Evolutionary conservation across 768 basidiomycete species (phyloP).

Genomic region (Wakefieldia striispora): DNA sequence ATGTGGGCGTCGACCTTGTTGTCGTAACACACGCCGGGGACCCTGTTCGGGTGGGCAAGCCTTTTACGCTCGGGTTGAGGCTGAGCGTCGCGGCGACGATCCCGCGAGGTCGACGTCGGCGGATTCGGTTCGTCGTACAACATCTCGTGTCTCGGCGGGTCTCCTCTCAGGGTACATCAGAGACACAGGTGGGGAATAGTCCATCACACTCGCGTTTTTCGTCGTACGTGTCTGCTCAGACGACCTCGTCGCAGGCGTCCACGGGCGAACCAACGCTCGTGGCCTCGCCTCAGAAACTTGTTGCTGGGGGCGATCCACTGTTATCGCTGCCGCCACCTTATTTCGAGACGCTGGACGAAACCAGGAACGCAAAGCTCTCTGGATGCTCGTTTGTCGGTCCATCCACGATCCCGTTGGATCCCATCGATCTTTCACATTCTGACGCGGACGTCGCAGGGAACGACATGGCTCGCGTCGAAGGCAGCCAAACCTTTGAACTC

Average conservation of each 20-base stretch:
- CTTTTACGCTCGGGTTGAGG: conserved; percentile 57
- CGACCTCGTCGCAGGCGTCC: conserved; percentile 7
- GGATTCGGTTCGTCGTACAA: conserved; percentile 61
- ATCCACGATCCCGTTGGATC: conserved; percentile 47
- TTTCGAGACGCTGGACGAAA: conserved; percentile 41
- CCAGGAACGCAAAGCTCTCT: conserved; percentile 27
- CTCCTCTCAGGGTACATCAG: conserved; percentile 9
- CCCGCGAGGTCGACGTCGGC: conserved; percentile 35
- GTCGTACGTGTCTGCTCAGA: conserved; percentile 4
- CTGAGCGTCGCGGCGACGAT: conserved; percentile 49
- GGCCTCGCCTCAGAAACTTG: conserved; percentile 13
- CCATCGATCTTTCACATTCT: conserved; percentile 35
- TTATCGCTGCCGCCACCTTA: conserved; percentile 45
- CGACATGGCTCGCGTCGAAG: conserved; percentile 32
- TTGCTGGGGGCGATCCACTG: conserved; percentile 8
- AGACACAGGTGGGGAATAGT: background rate
- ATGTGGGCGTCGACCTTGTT: conserved; percentile 58
- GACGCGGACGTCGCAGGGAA: background rate
- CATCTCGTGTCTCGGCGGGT: conserved; percentile 50
- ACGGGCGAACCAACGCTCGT: conserved; percentile 9
- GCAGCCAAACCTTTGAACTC: conserved; percentile 59
- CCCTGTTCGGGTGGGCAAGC: conserved; percentile 47
- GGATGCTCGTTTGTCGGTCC: conserved; percentile 48
- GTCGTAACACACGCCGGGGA: conserved; percentile 49
- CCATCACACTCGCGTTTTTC: conserved; percentile 7